Base-by-base conservation (phyloP, 768 basidiomycete genomes). In the Mrakia gelida region DNA sequence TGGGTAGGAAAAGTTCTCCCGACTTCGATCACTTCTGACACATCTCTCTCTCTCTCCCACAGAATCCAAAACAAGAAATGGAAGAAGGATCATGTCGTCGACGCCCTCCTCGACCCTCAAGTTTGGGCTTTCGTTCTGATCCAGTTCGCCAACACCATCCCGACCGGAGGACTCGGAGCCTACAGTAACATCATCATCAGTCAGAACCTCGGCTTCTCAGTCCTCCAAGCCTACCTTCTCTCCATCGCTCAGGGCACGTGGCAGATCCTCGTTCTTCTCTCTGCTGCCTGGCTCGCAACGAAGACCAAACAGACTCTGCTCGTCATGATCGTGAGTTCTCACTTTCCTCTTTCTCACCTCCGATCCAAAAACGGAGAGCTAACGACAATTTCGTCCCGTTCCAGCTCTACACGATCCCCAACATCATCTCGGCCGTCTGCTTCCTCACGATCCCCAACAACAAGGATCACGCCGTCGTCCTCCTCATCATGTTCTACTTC, bases 161-260 rank as follows among this genome's bases (percentile, higher is more conserved):
- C 76, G 43, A 73, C 70, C 6, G 76, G 70, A 18, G 71, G 76
- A 16, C 63, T 77, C 0, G 87, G 87, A 21, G 87, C 87, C 2
- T 89, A 88, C 81, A 86, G 86, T n/a, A 88, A 88, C 80, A 86
- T 89, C 78, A 88, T 88, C 77, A 80, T 88, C 71, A 73, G 38
- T 13, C 71, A 72, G 43, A 52, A 63, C 34, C 61, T 76, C 11
- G 88, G 88, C 28, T 89, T 86, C 81, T 86, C 86, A 6, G 84
- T 84, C 30, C 81, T 87, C 26, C 88, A 88, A 80, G 88, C 88
- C 16, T 88, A 88, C 80, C 81, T 89, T n/a, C 83, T 88, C n/a
- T 87, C 87, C 0, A 80, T 82, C 41, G 81, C 81, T 23, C 82
- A 81, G 77, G 81, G 83, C 62, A 85, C 78, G 49, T 81, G 85